Base-by-base conservation (phyloP, 2,329 filamentous ascomycete genomes). In the Talaromyces sp. region DNA sequence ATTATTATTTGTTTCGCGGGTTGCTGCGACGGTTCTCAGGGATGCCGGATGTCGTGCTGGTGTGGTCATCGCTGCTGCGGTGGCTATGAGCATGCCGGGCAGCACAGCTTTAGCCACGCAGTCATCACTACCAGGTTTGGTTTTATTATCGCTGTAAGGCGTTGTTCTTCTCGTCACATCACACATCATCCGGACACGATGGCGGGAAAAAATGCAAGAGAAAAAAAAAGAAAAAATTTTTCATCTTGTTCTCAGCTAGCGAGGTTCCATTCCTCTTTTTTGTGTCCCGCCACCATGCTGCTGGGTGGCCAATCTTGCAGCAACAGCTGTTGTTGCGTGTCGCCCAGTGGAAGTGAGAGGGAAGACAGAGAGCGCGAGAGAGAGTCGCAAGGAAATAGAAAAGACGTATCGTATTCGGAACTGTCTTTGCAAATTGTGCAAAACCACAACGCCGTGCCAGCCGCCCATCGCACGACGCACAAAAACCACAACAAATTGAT, bases 211-310 rank as follows among this genome's bases (percentile, higher is more conserved):
- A 55, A 59, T 17, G 17, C 17, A 59, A 30, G 33, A 61, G 42
- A 54, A 39, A 62, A 62, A 56, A 60, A 60, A 60, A 59, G 56
- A 65, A 39, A 49, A 22, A 44, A 44, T 10, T 44, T 44, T 19
- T 10, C 13, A 8, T 47, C n/a, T 47, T 19, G 44, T 39, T n/a
- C 44, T 47, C 44, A 47, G 11, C n/a, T 47, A 47, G 22, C 9
- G 22, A 47, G 44, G 49, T 53, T 27, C 27, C 49, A 53, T 53
- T 53, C 49, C 27, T 53, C 25, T n/a, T 28, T 19, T 53, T 53
- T 30, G 25, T 30, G 49, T 53, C 49, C 49, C 49, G 49, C 49
- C 49, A 53, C 49, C 49, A 30, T 52, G 25, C 49, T 53, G 17
- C 49, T 30, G 27, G 25, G 49, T 30, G 49, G 49, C 49, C 25